Evolutionary conservation across 257 asterid genomes (phyloP).

Genomic region (Datura wrightii): DNA sequence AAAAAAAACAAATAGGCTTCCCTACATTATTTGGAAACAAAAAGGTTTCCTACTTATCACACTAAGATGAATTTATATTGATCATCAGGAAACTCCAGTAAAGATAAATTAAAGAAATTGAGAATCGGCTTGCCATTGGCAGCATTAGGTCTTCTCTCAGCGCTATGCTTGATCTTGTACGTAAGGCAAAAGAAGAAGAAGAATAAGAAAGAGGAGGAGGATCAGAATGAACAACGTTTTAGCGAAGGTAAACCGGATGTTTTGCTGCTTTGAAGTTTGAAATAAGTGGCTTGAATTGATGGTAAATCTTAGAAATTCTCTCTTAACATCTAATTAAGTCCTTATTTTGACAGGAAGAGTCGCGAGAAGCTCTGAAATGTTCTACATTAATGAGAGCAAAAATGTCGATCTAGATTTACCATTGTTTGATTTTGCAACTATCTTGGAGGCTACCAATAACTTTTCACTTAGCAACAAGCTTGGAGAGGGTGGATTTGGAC

Average conservation of each 20-base stretch:
- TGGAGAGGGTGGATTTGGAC: constrained; percentile 32
- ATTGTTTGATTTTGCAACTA: constrained; percentile 23
- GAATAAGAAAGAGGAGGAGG: too few species aligned
- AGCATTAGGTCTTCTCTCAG: background rate
- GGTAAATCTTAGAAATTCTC: background rate
- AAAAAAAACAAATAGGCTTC: too few species aligned
- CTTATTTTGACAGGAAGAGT: constrained; percentile 19
- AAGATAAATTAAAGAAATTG: background rate
- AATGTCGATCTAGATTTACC: constrained; percentile 26
- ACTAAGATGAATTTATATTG: background rate
- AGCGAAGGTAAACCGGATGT: constrained; percentile 8
- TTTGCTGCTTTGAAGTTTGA: background rate
- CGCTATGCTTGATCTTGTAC: constrained; percentile 4
- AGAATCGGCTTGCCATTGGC: constrained; percentile 25
- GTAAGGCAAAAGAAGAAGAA: background rate
- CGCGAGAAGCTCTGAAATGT: background rate
- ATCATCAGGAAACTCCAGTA: constrained; percentile 13
- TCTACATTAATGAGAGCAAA: background rate
- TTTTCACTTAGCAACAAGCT: constrained; percentile 18
- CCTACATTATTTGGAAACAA: background rate
- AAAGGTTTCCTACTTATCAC: background rate
- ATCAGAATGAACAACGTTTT: background rate
- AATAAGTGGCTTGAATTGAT: background rate
- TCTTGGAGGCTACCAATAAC: constrained; percentile 19
- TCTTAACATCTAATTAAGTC: background rate